Conservation (phyloP, 1,139 yeast species). For the Pichia sorboxylosa region DNA sequence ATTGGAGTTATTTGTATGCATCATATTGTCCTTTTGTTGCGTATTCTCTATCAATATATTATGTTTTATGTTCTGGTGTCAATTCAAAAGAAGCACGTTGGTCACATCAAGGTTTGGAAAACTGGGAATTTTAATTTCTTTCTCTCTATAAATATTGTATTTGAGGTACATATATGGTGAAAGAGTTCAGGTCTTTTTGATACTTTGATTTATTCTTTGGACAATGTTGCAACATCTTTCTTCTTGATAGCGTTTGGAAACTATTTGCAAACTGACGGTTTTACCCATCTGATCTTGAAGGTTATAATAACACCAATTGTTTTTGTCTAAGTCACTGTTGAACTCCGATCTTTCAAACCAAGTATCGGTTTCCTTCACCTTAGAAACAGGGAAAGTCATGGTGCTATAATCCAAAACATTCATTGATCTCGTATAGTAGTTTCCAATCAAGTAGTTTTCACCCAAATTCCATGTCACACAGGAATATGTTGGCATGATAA, state of each 20-base stretch:
- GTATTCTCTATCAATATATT: too few species aligned
- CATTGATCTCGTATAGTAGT: constrained; percentile 33
- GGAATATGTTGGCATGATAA: constrained; percentile 27
- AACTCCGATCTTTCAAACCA: constrained; percentile 22
- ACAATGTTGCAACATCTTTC: constrained; percentile 24
- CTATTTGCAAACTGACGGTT: constrained; percentile 36
- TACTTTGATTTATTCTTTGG: constrained; percentile 3
- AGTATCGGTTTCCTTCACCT: constrained; percentile 31
- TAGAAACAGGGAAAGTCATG: constrained; percentile 40
- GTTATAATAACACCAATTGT: constrained; percentile 25
- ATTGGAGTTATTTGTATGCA: too few species aligned
- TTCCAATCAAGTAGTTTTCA: constrained; percentile 17
- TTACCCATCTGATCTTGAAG: constrained; percentile 32
- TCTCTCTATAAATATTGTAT: too few species aligned
- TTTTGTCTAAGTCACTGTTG: constrained; percentile 20
- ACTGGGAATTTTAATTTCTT: too few species aligned
- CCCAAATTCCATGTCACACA: constrained; percentile 22
- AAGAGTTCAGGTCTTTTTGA: too few species aligned
- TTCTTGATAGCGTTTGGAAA: constrained; percentile 35
- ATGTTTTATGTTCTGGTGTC: too few species aligned
- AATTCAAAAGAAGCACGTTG: too few species aligned
- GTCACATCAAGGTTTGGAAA: too few species aligned
- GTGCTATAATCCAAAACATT: constrained; percentile 43
- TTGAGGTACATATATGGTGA: too few species aligned
- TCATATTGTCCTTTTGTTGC: too few species aligned